Base-by-base conservation (phyloP, 345 rosid species). In the Ceriops decandra region DNA sequence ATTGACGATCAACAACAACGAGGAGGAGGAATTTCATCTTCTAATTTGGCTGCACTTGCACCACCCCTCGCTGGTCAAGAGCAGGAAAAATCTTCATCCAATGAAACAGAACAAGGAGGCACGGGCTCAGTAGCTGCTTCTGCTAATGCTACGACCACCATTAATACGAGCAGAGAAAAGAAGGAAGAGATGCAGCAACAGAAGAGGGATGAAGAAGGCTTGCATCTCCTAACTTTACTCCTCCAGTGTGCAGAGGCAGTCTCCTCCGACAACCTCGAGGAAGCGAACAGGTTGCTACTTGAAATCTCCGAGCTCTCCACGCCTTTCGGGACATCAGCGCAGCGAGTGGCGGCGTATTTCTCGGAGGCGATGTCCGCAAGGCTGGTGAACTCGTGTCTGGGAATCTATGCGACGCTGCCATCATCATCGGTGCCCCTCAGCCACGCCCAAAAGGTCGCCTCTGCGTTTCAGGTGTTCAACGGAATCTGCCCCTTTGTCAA, bases 241-340 rank as follows among this genome's bases (percentile, higher is more conserved):
- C 87, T 95, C 63, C 99, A 91, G 73, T 95, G 99, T 70, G 99
- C 99, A 6, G 99, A 95, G 76, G 99, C 99, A 0, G 93, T 95
- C 69, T 90, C 99, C 0, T 91, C 87, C 0, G 93, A 95, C 60
- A 85, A 88, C 67, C 84, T 90, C 20, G 98, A 90, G 52, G 99
- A 91, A 64, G 98, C 99, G 5, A 95, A 88, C 74, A 82, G 81
- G 70, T 90, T 95, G 90, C 90, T 95, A 30, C 84, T 90, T 5
- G 99, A 95, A 77, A 89, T 95, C 60, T 90, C 98, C 35, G 88
- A 95, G 38, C 83, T 91, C 27, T 90, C 99, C 0, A 90, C 99
- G 20, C 99, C 99, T 0, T 95, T 79, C 49, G 99, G 99, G 2
- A 95, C 99, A 5, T 90, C 99, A 0, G 98, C 99, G 2, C 99